A percentile compares a stretch with the other conserved stretches of the same genome.
phyloP scores from a whole-genome alignment of 2,329 filamentous ascomycete species.

The Cryphonectria japonica region DNA sequence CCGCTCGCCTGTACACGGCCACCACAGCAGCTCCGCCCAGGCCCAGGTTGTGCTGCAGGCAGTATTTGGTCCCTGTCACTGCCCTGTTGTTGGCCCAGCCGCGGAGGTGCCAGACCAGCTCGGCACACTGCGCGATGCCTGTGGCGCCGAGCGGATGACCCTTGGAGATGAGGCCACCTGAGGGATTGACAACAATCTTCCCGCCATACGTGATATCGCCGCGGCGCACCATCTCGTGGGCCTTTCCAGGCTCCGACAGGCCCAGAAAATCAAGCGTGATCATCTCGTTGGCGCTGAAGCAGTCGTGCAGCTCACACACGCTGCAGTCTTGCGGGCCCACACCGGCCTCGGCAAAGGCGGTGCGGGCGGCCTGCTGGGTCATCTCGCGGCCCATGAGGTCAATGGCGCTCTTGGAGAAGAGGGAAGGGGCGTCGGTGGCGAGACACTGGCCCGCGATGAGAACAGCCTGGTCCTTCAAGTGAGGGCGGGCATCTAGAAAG shows the following conservation, averaged over 20 bases:
- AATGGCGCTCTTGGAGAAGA: conserved; percentile 82
- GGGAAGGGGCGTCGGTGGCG: conserved; percentile 77
- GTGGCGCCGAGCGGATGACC: conserved; percentile 93
- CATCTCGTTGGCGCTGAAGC: conserved; percentile 96
- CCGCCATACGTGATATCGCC: conserved; percentile 94
- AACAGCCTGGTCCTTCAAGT: conserved; percentile 81
- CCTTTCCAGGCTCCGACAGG: conserved; percentile 76
- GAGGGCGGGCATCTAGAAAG: conserved; percentile 83
- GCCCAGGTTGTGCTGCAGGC: conserved; percentile 91
- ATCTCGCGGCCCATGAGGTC: conserved; percentile 90
- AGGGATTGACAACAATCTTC: conserved; percentile 85
- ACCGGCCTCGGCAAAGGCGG: conserved; percentile 75
- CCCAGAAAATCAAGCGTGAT: conserved; percentile 85
- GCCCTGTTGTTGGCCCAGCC: conserved; percentile 94
- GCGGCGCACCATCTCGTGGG: conserved; percentile 83
- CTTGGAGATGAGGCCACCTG: conserved; percentile 92
- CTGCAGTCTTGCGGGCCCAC: conserved; percentile 71
- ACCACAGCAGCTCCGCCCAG: conserved; percentile 90
- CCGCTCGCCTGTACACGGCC: conserved; percentile 84
- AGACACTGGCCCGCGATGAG: conserved; percentile 86
- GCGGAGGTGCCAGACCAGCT: conserved; percentile 92
- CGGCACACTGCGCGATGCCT: conserved; percentile 93
- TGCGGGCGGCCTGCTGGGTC: conserved; percentile 70
- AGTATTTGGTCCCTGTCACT: conserved; percentile 68
- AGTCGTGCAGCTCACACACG: conserved; percentile 94